phyloP scores from a whole-genome alignment of 1,284 basidiomycete species.

The Rhodotorula mucilaginosa region DNA sequence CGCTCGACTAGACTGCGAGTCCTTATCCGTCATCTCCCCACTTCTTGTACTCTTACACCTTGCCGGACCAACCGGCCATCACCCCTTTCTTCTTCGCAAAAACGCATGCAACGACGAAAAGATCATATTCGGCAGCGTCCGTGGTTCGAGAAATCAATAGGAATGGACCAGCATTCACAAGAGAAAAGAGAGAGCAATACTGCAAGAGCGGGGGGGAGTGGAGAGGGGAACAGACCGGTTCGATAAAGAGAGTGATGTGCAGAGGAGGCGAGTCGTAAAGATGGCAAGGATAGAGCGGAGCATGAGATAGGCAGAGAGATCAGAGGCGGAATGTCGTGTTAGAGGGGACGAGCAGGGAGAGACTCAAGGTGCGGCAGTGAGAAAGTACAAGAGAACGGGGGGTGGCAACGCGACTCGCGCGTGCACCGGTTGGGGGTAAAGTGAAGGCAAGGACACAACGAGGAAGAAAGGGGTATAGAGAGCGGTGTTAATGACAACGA shows the following conservation, averaged over 20 bases:
- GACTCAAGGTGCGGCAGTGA: too few relatives aligned
- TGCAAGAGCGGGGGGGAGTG: not conserved
- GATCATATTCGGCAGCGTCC: too few relatives aligned
- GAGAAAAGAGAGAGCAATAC: not conserved
- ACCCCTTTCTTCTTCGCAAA: not conserved
- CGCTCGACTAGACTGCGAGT: conserved; percentile 48
- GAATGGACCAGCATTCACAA: conserved; percentile 4
- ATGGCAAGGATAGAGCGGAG: not conserved
- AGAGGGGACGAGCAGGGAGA: too few relatives aligned
- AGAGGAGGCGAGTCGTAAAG: not conserved
- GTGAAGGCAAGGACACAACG: not conserved
- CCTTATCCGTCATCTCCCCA: not conserved
- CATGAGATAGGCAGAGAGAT: not conserved
- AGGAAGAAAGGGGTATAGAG: not conserved
- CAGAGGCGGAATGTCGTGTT: not conserved
- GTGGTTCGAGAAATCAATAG: not conserved
- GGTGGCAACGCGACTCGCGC: not conserved
- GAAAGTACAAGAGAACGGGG: not conserved
- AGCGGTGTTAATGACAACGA: not conserved
- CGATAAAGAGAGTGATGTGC: not conserved
- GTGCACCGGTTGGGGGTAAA: too few relatives aligned
- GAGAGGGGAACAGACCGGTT: too few relatives aligned
- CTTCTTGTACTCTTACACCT: not conserved
- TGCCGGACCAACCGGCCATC: not conserved
- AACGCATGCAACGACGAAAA: not conserved